Evolutionary conservation across 495 filamentous ascomycete species (phyloP), one percentile per base, ranked within the genome.

Genomic region (Penicillium egyptiacum): DNA sequence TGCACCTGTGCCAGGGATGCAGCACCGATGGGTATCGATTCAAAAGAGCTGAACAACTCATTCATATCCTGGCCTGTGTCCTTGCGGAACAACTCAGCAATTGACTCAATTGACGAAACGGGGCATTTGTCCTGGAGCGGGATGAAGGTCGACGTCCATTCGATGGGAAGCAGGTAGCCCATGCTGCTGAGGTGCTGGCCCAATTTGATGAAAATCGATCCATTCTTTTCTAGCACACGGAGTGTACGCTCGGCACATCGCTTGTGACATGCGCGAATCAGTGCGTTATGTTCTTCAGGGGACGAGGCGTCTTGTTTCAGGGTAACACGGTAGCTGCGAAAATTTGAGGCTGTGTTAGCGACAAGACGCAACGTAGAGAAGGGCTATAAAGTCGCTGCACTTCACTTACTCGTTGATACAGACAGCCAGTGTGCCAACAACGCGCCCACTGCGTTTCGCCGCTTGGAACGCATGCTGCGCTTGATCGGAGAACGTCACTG

Each of bases 61-160:
- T 82, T 83, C 26, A 98, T 80, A n/a, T 82, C 79, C 45, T 83
- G 77, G 3, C 91, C 92, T 0, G 91, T 97, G 61, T 99, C 94
- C 25, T 82, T 73, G 41, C 85, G 66, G 59, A 96, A 93, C 89
- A 99, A 90, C 46, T 83, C 76, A 67, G 88, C 81, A 53, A 99
- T 92, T 17, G 89, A 92, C 64, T 92, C 88, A 70, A 90, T 88
- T 16, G 91, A 93, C 11, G 92, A 96, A 8, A 98, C 87, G 2
- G 94, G 94, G 67, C 94, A 99, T 68, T 87, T 86, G 75, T 99
- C 95, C 73, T 99, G 94, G 5, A 99, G 81, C 4, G 95, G 94
- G 63, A 98, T 87, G 69, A 99, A 98, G 3, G 93, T 97, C 25
- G 86, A 86, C 35, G 92, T 96, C 95, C 95, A 99, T 75, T 99